A percentile compares a stretch with the other conserved stretches of the same genome.
These are phyloP conservation scores for Ploettnerulaceae sp. DNA, from an alignment of 2,329 filamentous ascomycete species.

Conservation along the genomic window DNA sequence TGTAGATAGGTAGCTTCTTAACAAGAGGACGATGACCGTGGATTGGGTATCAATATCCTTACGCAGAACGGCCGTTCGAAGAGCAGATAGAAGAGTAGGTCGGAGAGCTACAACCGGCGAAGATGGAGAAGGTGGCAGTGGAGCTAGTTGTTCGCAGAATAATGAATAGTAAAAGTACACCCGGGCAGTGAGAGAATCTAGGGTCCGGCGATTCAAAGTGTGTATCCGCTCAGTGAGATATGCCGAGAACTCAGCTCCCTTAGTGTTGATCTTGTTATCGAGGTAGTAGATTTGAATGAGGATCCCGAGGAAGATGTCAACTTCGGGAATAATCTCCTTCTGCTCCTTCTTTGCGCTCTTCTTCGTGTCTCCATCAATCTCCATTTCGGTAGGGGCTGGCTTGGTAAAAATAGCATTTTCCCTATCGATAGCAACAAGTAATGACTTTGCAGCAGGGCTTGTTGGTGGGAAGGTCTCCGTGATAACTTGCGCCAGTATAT, in stretches of 20 bases:
- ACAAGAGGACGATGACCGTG: constrained; percentile 86
- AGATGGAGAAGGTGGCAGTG: constrained; percentile 81
- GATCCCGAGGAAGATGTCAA: constrained; percentile 85
- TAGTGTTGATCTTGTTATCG: constrained; percentile 75
- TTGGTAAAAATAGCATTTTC: constrained; percentile 59
- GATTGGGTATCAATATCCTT: constrained; percentile 98
- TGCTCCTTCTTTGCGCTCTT: constrained; percentile 55
- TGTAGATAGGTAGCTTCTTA: constrained; percentile 92
- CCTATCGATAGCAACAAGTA: constrained; percentile 66
- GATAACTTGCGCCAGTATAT: constrained; percentile 76
- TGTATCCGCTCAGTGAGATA: constrained; percentile 81
- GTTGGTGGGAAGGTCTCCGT: constrained; percentile 69
- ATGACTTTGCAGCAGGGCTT: constrained; percentile 58
- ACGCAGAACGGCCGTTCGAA: constrained; percentile 90
- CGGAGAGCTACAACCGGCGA: constrained; percentile 84
- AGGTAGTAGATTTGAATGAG: constrained; percentile 83
- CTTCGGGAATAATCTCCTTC: constrained; percentile 79
- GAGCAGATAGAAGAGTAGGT: constrained; percentile 77
- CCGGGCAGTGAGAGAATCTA: constrained; percentile 90
- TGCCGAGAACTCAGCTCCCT: constrained; percentile 78
- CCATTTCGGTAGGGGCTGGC: constrained; percentile 60
- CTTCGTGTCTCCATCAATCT: constrained; percentile 62
- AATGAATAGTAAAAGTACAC: constrained; percentile 98
- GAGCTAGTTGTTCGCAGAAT: constrained; percentile 87
- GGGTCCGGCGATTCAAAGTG: constrained; percentile 82